A percentile compares a stretch with the other conserved stretches of the same genome.
Conservation (phyloP, 2,329 filamentous ascomycete genomes). For the Hymenoscyphus fructigenus region DNA sequence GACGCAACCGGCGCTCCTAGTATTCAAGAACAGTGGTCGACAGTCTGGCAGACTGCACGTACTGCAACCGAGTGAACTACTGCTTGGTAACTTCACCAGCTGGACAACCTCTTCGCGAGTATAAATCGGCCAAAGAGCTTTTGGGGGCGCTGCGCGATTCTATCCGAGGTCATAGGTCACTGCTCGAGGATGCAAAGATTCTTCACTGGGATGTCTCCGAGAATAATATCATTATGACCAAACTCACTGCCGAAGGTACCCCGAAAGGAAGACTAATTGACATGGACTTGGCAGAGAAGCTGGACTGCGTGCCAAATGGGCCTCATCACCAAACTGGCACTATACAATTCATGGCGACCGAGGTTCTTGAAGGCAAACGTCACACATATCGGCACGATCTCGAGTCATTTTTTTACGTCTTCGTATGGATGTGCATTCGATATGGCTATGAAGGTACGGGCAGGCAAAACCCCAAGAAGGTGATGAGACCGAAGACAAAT, state of each 20-base stretch:
- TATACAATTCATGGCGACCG: not conserved
- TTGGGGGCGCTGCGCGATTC: constrained; percentile 39
- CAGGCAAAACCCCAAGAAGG: too few species aligned
- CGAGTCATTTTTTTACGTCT: too few species aligned
- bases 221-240: constrained; percentile 41
- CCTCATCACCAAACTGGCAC: constrained; percentile 1
- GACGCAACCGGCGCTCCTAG: too few species aligned
- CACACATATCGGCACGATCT: too few species aligned
- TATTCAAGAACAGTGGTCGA: too few species aligned
- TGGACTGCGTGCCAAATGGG: constrained; percentile 27
- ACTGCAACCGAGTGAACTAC: constrained; percentile 35
- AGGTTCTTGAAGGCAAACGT: too few species aligned
- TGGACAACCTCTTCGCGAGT: constrained; percentile 34
- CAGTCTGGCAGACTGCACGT: constrained; percentile 14
- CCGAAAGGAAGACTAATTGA: constrained; percentile 35
- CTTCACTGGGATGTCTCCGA: constrained; percentile 41
- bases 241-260: constrained; percentile 12
- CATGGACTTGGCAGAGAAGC: constrained; percentile 36
- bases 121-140: constrained; percentile 35
- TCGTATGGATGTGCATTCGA: too few species aligned
- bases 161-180: constrained; percentile 39
- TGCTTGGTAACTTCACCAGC: constrained; percentile 37
- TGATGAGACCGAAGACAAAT: too few species aligned
- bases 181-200: constrained; percentile 37
- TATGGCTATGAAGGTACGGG: too few species aligned